phyloP scores from a whole-genome alignment of 306 rosid genomes.

The Cicer judaicum region DNA sequence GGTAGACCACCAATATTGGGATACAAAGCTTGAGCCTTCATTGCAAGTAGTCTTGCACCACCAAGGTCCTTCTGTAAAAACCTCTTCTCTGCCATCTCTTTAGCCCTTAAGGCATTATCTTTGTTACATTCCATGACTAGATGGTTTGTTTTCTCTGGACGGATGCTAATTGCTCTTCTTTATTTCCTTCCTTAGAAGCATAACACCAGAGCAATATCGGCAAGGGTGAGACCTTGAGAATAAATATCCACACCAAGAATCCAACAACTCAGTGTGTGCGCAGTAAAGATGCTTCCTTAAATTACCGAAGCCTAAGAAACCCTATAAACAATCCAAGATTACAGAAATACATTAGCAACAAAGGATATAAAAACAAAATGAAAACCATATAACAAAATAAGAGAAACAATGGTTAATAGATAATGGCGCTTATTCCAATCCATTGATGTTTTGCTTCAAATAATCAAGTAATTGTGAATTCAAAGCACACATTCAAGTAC shows the following conservation, averaged over 20 bases:
- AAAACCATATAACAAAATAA: background rate
- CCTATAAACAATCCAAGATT: conserved; percentile 41
- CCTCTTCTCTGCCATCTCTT: conserved; percentile 73
- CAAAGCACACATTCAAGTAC: conserved; percentile 27
- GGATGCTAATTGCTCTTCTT: conserved; percentile 35
- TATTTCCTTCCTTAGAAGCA: conserved; percentile 39
- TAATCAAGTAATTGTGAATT: conserved; percentile 37
- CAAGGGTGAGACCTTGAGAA: conserved; percentile 35
- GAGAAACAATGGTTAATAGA: conserved; percentile 29
- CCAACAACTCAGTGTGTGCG: conserved; percentile 30
- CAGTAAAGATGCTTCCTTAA: conserved; percentile 40
- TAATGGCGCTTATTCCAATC: conserved; percentile 32
- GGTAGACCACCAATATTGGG: conserved; percentile 68
- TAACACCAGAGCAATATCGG: conserved; percentile 30
- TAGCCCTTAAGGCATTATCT: conserved; percentile 62
- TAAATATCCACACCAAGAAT: conserved; percentile 33
- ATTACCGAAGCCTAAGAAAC: conserved; percentile 42
- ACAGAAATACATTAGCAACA: conserved; percentile 45
- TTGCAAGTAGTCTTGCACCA: conserved; percentile 68
- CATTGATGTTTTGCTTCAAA: conserved; percentile 38
- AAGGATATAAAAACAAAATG: conserved; percentile 32
- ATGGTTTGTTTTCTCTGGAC: conserved; percentile 38
- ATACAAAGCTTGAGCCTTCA: conserved; percentile 64
- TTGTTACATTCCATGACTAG: conserved; percentile 67
- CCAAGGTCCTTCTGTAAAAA: conserved; percentile 49